Evolutionary conservation across 306 rosid species (phyloP), one percentile per base, ranked within the genome.

Genomic region (Cercis canadensis): DNA sequence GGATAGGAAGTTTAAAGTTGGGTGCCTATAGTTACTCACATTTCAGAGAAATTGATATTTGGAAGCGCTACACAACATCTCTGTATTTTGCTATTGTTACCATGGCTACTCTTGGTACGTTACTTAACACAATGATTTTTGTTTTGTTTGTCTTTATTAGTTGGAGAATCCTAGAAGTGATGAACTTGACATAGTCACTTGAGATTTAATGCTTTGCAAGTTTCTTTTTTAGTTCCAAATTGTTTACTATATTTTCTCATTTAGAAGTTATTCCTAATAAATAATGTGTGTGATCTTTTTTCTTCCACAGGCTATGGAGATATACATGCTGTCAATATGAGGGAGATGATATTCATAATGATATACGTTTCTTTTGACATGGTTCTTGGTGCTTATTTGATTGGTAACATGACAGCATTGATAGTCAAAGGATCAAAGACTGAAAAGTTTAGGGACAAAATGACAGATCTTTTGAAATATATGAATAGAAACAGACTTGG

Each of bases 381-480:
- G 99, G 75, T 94, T 89, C 88, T 94, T 10, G 99, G 99, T 63
- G 99, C 99, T 54, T 94, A 94, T 79, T 83, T 94, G 84, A 91
- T 94, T 11, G 99, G 99, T 86, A 94, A 94, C 86, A 94, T 94
- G 99, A 91, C 99, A 32, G 99, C 97, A 49, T 80, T 94, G 74
- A 94, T 94, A 75, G 99, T 94, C n/a, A 94, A 87, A 86, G 99
- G 99, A 79, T 94, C 99, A 63, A 91, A 94, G 83, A 94, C 99
- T 33, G 99, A 78, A 73, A 89, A 82, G 54, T 94, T 86, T 67
- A 91, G 99, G 81, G 99, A 94, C 76, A 89, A 86, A 84, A 94
- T 90, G 96, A 63, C 97, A 24, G 97, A 94, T 83, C 56, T 94
- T 72, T 69, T 91, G 70, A 94, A 78, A 77, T 94, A 89, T 78